Percentiles rank a stretch among this genome's conserved stretches.
These are phyloP conservation scores for Conringia planisiliqua DNA, from an alignment of 345 rosid genomes.

Conservation along the genomic window DNA sequence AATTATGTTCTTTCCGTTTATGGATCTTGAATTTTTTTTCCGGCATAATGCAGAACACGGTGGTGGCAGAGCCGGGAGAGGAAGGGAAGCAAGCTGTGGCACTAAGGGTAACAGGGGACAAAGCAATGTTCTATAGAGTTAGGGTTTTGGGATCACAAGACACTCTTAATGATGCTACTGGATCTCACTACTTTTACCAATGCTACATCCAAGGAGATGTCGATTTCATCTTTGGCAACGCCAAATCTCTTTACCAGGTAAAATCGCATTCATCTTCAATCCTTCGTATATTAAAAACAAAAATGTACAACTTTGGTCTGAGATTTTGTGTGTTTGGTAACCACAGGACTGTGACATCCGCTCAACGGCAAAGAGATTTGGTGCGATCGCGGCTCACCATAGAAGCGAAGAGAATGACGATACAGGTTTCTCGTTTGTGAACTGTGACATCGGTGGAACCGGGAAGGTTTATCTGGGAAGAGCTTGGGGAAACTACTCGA, in stretches of 20 bases:
- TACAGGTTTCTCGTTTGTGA: slow-evolving; percentile 81
- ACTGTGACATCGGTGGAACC: slow-evolving; percentile 65
- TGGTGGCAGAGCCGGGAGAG: slow-evolving; percentile 61
- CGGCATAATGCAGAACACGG: slow-evolving; percentile 57
- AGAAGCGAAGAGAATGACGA: slow-evolving; percentile 59
- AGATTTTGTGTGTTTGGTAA: neutral
- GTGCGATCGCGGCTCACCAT: slow-evolving; percentile 89
- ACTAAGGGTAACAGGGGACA: slow-evolving; percentile 60
- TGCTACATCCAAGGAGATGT: slow-evolving; percentile 70
- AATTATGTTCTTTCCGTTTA: neutral
- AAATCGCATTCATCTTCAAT: neutral
- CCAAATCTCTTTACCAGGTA: slow-evolving; percentile 74
- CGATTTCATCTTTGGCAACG: slow-evolving; percentile 85
- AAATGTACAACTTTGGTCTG: neutral
- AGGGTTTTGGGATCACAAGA: slow-evolving; percentile 82
- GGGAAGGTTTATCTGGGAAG: slow-evolving; percentile 76
- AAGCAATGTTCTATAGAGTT: slow-evolving; percentile 73
- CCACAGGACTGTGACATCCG: slow-evolving; percentile 65
- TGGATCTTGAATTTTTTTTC: neutral
- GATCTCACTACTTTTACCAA: slow-evolving; percentile 73
- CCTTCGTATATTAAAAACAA: neutral
- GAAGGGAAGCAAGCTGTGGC: slow-evolving; percentile 87
- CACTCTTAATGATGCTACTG: slow-evolving; percentile 75
- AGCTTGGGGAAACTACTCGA: slow-evolving; percentile 92
- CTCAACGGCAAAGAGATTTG: slow-evolving; percentile 55